A percentile compares a stretch with the other conserved stretches of the same genome.
phyloP scores from a whole-genome alignment of 768 basidiomycete genomes.

The Jaapia argillacea region DNA sequence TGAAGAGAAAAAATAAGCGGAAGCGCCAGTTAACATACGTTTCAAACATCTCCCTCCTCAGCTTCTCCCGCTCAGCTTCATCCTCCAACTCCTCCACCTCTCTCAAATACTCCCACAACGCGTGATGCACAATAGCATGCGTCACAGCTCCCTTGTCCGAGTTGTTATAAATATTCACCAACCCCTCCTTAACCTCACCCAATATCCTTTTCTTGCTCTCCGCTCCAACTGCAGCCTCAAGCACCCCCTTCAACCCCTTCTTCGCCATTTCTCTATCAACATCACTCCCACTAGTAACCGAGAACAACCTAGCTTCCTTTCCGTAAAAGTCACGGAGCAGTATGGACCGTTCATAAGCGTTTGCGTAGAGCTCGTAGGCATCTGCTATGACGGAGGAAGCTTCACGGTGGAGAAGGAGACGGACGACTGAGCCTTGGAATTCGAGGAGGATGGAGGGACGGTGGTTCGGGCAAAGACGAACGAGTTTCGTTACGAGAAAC shows the following conservation, averaged over 20 bases:
- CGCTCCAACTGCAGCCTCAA: slow-evolving; percentile 46
- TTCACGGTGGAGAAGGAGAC: slow-evolving; percentile 76
- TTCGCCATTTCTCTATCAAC: slow-evolving; percentile 56
- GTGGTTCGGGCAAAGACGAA: slow-evolving; percentile 64
- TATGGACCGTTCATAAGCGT: slow-evolving; percentile 73
- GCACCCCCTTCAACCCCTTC: slow-evolving; percentile 56
- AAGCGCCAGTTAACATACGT: slow-evolving; percentile 34
- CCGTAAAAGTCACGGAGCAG: slow-evolving; percentile 87
- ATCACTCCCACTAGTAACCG: slow-evolving; percentile 38
- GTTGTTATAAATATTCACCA: slow-evolving; percentile 78
- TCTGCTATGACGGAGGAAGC: slow-evolving; percentile 80
- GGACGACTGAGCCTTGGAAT: slow-evolving; percentile 67
- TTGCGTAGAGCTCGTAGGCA: slow-evolving; percentile 80
- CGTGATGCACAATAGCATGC: slow-evolving; percentile 82
- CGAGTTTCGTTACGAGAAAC: slow-evolving; percentile 78
- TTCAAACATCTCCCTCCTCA: slow-evolving; percentile 74
- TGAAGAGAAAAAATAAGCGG: background rate
- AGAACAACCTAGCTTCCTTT: slow-evolving; percentile 74
- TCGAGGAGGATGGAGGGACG: slow-evolving; percentile 69
- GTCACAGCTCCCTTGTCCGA: slow-evolving; percentile 83
- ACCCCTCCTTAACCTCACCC: slow-evolving; percentile 58
- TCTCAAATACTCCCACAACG: slow-evolving; percentile 75
- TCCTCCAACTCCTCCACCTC: slow-evolving; percentile 49
- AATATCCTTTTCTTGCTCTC: slow-evolving; percentile 64
- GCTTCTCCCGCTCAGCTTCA: slow-evolving; percentile 60